Percentiles rank a stretch among this genome's conserved stretches.
phyloP scores from a whole-genome alignment of 1,139 yeast genomes.

The Yamadazyma sp. region DNA sequence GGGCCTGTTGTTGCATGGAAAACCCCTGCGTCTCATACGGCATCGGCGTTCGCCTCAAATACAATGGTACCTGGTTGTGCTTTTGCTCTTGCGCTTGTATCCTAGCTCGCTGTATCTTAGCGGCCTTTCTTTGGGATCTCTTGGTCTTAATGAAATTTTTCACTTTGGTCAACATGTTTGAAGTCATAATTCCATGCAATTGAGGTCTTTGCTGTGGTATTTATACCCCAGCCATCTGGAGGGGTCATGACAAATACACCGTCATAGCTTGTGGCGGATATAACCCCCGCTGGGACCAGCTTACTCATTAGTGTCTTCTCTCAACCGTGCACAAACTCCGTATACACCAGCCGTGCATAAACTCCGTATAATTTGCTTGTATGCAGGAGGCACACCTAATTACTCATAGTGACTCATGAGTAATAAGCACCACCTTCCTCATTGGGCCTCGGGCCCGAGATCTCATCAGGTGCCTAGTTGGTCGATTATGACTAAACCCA shows the following conservation, averaged over 20 bases:
- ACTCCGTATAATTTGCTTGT: too few species aligned
- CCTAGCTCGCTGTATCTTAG: not conserved
- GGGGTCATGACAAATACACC: too few species aligned
- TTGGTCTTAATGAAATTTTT: slow-evolving; percentile 1
- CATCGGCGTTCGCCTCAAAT: not conserved
- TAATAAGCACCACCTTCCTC: not conserved
- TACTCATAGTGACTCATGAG: not conserved
- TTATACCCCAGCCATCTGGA: not conserved
- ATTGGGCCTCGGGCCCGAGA: not conserved
- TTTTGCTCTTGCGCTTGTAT: too few species aligned
- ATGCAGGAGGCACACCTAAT: too few species aligned
- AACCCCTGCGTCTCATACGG: not conserved
- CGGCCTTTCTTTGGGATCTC: not conserved
- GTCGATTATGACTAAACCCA: slow-evolving; percentile 70
- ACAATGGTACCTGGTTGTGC: not conserved
- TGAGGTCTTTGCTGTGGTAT: not conserved
- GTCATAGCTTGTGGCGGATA: too few species aligned
- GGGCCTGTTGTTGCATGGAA: slow-evolving; percentile 1
- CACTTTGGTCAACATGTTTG: slow-evolving; percentile 2
- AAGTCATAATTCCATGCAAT: not conserved
- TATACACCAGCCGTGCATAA: too few species aligned
- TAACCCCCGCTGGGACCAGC: too few species aligned
- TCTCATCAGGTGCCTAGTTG: slow-evolving; percentile 36
- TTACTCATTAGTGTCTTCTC: too few species aligned
- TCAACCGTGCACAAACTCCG: too few species aligned